Base-by-base conservation (phyloP, 495 filamentous ascomycete genomes). In the Hypoxylon lienhwacheense region DNA sequence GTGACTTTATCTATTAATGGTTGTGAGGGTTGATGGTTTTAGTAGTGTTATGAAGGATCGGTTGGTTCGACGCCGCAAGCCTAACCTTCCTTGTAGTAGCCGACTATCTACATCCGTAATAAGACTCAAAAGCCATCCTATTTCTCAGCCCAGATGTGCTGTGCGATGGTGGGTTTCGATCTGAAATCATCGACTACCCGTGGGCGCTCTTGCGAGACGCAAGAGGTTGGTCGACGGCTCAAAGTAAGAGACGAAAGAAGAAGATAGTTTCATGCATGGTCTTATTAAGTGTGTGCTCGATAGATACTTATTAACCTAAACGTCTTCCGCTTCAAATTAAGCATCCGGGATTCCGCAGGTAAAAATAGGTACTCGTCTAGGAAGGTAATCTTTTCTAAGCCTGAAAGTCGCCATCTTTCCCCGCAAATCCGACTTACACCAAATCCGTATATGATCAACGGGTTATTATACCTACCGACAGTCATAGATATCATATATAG, bases 301-400 rank as follows among this genome's bases (percentile, higher is more conserved):
- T 28, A 33, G 16, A 16, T 32, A 7, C 26, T 37, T 39, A 34
- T 42, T 47, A 42, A 29, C 58, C 42, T 43, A 52, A 26, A 61
- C 58, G 55, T 42, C 58, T 55, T 51, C 58, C 58, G 58, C 58
- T 61, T 61, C 51, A 55, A 55, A 61, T 55, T 55, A 36, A 42
- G 31, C 46, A 47, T 7, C 57, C 50, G 51, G 52, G 47, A 17
- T 61, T 54, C 51, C 57, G 56, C 52, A 10, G 19, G 26, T 42
- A 29, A 42, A 37, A 26, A 42, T 44, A 8, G 22, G n/a, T n/a
- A n/a, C n/a, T n/a, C n/a, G n/a, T 31, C 7, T 41, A 14, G 10
- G 7, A 16, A 26, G 8, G 24, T n/a, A n/a, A n/a, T n/a, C n/a
- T n/a, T n/a, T n/a, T n/a, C n/a, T n/a, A n/a, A n/a, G n/a, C n/a